Base-by-base conservation (phyloP, 495 filamentous ascomycete species). In the Lasiosphaeriaceae sp. region DNA sequence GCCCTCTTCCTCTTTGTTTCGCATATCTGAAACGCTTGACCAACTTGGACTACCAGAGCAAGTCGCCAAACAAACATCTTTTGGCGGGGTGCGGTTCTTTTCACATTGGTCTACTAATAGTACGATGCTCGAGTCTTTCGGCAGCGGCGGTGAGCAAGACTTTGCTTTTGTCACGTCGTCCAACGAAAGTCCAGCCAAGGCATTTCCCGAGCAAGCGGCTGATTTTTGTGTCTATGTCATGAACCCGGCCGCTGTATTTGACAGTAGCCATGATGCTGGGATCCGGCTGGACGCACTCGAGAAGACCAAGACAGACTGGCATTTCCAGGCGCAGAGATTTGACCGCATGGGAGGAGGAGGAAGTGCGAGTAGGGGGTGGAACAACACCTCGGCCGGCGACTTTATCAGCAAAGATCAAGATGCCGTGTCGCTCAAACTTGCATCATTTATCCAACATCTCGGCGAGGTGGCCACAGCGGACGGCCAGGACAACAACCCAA, bases 11-110 rank as follows among this genome's bases (percentile, higher is more conserved):
- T 22, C 52, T 0, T 24, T 55, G 21, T 41, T 55, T 11, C 26
- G 52, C 16, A 14, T 26, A 22, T 55, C 52, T 1, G 26, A 39
- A 3, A 23, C 19, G 26, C 52, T 55, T 14, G 52, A 55, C 43
- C 22, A 55, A 26, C 43, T 55, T 8, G 23, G 44, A 9, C n/a
- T 47, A 4, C 23, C 52, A 23, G 17, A 11, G n/a, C 1, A 52
- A 35, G 31, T 35, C 31, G 12, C 7, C 6, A 35, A 35, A 12
- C 31, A 7, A 6, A 12, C 31, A 35, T 12, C 7, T 12, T 12
- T 7, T 35, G 31, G 31, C 7, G 12, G 12, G n/a, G n/a, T n/a
- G n/a, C n/a, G n/a, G n/a, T 35, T 12, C 12, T 12, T 7, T 35
- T 7, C 31, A 35, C 31, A 6, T 12, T 7, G 12, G 31, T 35